These are phyloP conservation scores for Teratosphaeria epicoccoides DNA, from an alignment of 2,329 filamentous ascomycete species.

Conservation along the genomic window DNA sequence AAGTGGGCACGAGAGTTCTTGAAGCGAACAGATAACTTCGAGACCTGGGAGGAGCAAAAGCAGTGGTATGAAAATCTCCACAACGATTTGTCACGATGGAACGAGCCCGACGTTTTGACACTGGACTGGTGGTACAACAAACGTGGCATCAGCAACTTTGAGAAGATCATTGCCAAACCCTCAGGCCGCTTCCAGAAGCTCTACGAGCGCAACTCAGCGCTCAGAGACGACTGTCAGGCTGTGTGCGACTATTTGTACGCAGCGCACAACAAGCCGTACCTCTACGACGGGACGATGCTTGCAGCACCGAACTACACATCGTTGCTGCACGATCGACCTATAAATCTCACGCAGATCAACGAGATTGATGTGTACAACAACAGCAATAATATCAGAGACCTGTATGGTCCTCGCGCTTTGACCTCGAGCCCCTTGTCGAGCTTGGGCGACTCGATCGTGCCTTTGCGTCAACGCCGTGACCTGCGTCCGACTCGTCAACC, in stretches of 20 bases:
- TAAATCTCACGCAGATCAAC: background rate
- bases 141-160: conserved; percentile 9
- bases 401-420: background rate
- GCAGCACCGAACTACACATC: background rate
- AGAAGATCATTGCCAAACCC: conserved; percentile 8
- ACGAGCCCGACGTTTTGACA: background rate
- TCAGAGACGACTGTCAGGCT: conserved; percentile 12
- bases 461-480: background rate
- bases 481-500: background rate
- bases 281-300: background rate
- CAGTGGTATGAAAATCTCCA: background rate
- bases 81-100: background rate
- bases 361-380: background rate
- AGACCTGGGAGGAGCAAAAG: background rate
- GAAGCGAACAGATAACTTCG: background rate
- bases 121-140: background rate
- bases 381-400: background rate
- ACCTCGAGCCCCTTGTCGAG: no score
- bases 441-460: no score
- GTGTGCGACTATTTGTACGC: conserved; percentile 1
- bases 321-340: background rate
- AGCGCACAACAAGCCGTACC: background rate
- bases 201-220: conserved; percentile 7
- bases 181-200: conserved; percentile 7
- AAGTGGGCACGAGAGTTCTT: conserved; percentile 18